Evolutionary conservation across 75 land plant genomes (phyloP).

Genomic region (Cunninghamia lanceolata): DNA sequence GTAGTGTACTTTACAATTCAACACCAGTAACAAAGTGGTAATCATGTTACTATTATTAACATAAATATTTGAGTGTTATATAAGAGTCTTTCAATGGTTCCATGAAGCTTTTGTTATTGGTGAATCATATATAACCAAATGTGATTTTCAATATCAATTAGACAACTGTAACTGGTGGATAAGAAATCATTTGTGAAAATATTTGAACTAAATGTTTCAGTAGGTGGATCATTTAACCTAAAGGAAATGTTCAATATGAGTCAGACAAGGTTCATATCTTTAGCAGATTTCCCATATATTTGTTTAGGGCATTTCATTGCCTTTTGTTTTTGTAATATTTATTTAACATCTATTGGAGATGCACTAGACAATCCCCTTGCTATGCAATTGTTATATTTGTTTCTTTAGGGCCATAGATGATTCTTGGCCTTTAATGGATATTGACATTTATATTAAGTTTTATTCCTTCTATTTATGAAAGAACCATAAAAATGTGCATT

Average conservation of each 20-base stretch:
- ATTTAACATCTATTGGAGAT: too few relatives aligned
- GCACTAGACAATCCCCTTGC: too few relatives aligned
- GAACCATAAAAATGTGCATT: too few relatives aligned
- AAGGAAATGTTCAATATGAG: too few relatives aligned
- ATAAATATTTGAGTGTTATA: background rate
- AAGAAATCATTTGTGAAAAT: background rate
- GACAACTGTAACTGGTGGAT: background rate
- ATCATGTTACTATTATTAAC: background rate
- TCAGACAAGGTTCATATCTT: background rate
- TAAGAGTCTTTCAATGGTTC: background rate
- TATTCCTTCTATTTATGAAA: too few relatives aligned
- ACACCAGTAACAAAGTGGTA: background rate
- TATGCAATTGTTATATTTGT: too few relatives aligned
- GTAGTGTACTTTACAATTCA: too few relatives aligned
- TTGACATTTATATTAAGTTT: too few relatives aligned
- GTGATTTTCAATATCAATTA: background rate
- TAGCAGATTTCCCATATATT: too few relatives aligned
- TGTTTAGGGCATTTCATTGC: background rate
- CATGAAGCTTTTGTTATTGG: background rate
- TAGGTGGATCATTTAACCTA: background rate
- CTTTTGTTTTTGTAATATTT: too few relatives aligned
- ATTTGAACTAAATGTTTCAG: background rate
- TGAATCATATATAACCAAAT: background rate
- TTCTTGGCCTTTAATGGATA: too few relatives aligned
- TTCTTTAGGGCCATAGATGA: too few relatives aligned